phyloP scores from a whole-genome alignment of 768 basidiomycete genomes.

The Phaeotremella fagi region DNA sequence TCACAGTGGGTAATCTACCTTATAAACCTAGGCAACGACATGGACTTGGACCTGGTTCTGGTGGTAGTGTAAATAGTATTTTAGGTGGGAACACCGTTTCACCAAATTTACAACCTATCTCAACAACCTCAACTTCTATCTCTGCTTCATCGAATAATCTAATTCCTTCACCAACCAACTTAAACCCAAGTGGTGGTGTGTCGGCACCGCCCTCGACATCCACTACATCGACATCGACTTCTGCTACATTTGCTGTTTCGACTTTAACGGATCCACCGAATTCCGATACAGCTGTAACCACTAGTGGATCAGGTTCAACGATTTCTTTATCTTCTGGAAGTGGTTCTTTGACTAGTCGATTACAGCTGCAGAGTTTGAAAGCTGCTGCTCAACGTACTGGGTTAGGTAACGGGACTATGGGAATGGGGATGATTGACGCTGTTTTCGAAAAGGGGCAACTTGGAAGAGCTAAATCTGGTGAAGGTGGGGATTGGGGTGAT shows the following conservation, averaged over 20 bases:
- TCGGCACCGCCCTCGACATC: conserved; percentile 27
- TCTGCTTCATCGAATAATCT: conserved; percentile 5
- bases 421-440: conserved; percentile 48
- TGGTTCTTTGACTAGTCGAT: conserved; percentile 30
- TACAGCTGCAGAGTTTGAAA: conserved; percentile 48
- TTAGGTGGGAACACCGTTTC: background rate
- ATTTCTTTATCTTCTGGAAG: background rate
- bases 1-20: conserved; percentile 16
- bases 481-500: conserved; percentile 44
- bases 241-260: conserved; percentile 32
- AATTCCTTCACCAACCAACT: background rate
- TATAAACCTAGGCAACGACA: conserved; percentile 45
- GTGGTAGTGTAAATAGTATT: conserved; percentile 14
- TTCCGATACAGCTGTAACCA: background rate
- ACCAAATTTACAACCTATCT: background rate
- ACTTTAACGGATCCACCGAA: conserved; percentile 13
- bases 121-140: background rate
- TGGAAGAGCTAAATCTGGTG: conserved; percentile 20
- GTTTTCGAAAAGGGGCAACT: conserved; percentile 45
- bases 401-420: conserved; percentile 44
- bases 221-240: conserved; percentile 36
- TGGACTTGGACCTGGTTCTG: conserved; percentile 19
- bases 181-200: conserved; percentile 12
- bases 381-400: conserved; percentile 47
- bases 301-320: conserved; percentile 2